Base-by-base conservation (phyloP, 1,284 basidiomycete genomes). In the Naganishia liquefaciens region DNA sequence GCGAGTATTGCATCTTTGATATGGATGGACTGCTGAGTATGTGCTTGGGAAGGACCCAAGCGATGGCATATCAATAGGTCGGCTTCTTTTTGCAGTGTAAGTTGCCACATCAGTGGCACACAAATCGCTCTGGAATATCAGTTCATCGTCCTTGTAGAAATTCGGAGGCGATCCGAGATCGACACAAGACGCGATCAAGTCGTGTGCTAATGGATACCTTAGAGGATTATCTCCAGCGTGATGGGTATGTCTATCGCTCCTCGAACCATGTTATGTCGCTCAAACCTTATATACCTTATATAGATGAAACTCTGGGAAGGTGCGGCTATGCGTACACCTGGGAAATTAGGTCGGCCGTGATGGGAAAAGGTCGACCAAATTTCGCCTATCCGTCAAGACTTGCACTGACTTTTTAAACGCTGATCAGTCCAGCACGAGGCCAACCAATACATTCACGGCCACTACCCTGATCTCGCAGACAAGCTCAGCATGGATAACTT, bases 1-100 rank as follows among this genome's bases (percentile, higher is more conserved):
- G 75, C 37, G 77, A 76, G 51, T 80, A 79, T 74, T 73, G 68
- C 70, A 76, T 80, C 66, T 80, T 80, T 65, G 78, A 80, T 68
- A 78, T 80, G 76, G 79, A 78, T 66, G 76, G 78, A 46, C 70
- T 78, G 28, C 67, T 78, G 25, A 65, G 60, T 62, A 43, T 13
- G 33, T 37, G 19, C 7, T 19, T 27, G 30, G 10, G 37, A 53
- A 13, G 27, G 6, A 17, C 28, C 3, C 43, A 2, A 21, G 40
- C 27, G 5, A 40, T 21, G 25, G 13, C 40, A 10, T 27, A 21
- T 19, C 30, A 25, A 62, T 7, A 21, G 37, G 25, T 42, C 44
- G 49, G 44, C 27, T 3, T 11, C n/a, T n/a, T 17, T 19, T 5
- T 28, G 19, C 50, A 62, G 60, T 62, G 60, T 62, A 50, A 62